These are phyloP conservation scores for Dryas integrifolia DNA, from an alignment of 331 rosid species.

Conservation along the genomic window DNA sequence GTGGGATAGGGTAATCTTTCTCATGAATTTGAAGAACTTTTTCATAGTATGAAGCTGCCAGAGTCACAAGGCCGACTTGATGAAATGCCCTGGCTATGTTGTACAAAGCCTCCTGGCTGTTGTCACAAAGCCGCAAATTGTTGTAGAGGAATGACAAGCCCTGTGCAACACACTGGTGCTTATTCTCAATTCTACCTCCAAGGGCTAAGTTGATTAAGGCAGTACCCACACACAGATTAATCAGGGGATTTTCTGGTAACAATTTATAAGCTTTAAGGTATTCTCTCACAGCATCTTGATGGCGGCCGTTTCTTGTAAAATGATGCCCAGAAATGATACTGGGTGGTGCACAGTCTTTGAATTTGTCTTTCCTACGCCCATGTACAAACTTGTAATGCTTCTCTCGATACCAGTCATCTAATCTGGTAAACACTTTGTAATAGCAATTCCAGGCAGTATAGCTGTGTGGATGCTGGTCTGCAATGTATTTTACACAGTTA, in stretches of 20 bases:
- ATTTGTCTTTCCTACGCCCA: constrained; percentile 49
- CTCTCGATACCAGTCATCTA: constrained; percentile 62
- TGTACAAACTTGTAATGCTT: constrained; percentile 68
- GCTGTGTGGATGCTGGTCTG: constrained; percentile 72
- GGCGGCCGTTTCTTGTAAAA: constrained; percentile 59
- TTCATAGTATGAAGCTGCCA: constrained; percentile 65
- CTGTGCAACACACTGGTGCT: constrained; percentile 79
- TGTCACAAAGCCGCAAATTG: constrained; percentile 58
- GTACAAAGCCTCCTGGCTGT: constrained; percentile 88
- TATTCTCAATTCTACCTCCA: constrained; percentile 82
- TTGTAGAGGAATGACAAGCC: constrained; percentile 86
- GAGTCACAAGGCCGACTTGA: constrained; percentile 72
- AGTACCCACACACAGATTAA: constrained; percentile 86
- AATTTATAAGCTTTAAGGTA: constrained; percentile 81
- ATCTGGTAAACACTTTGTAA: constrained; percentile 77
- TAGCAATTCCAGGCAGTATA: constrained; percentile 92
- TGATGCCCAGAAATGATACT: constrained; percentile 71
- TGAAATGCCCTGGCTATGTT: constrained; percentile 82
- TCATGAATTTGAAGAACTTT: constrained; percentile 56
- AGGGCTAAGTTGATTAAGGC: constrained; percentile 80
- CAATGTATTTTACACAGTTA: constrained; percentile 77
- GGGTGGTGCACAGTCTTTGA: constrained; percentile 72
- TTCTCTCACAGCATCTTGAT: constrained; percentile 87
- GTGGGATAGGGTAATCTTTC: constrained; percentile 68
- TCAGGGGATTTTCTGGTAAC: constrained; percentile 65